phyloP scores from a whole-genome alignment of 148 eudicot species.

The Cornus florida region DNA sequence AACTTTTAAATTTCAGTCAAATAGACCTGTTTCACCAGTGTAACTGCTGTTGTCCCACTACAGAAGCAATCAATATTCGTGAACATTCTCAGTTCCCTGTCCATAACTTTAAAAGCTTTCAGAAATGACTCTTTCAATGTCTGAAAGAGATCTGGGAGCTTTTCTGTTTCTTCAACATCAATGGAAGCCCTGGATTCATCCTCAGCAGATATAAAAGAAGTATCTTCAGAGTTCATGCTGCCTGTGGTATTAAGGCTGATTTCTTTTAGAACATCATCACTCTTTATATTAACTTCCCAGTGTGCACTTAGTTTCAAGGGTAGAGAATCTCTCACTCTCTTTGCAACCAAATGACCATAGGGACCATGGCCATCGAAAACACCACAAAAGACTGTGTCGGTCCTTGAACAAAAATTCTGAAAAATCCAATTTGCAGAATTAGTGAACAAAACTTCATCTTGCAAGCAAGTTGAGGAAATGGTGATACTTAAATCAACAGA shows the following conservation, averaged over 20 bases:
- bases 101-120: constrained; percentile 89
- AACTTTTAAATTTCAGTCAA: neutral
- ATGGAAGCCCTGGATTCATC: constrained; percentile 51
- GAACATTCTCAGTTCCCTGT: constrained; percentile 72
- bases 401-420: constrained; percentile 87
- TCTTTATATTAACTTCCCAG: constrained; percentile 70
- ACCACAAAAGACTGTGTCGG: constrained; percentile 75
- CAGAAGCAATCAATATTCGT: constrained; percentile 83
- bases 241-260: constrained; percentile 48
- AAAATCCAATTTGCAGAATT: constrained; percentile 14
- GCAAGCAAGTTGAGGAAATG: constrained; percentile 2
- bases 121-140: constrained; percentile 74
- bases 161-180: constrained; percentile 46
- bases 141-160: constrained; percentile 61
- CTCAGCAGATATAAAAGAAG: constrained; percentile 54
- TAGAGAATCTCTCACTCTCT: constrained; percentile 74
- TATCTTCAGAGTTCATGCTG: constrained; percentile 58
- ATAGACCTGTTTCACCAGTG: constrained; percentile 78
- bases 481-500: neutral
- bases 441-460: neutral
- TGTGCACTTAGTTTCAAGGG: constrained; percentile 68
- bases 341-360: constrained; percentile 83
- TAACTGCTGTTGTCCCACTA: constrained; percentile 98
- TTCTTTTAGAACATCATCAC: constrained; percentile 66
- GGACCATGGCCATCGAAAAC: constrained; percentile 94